Evolutionary conservation across 495 filamentous ascomycete species (phyloP).

Genomic region (Mytilinidion resinicola): DNA sequence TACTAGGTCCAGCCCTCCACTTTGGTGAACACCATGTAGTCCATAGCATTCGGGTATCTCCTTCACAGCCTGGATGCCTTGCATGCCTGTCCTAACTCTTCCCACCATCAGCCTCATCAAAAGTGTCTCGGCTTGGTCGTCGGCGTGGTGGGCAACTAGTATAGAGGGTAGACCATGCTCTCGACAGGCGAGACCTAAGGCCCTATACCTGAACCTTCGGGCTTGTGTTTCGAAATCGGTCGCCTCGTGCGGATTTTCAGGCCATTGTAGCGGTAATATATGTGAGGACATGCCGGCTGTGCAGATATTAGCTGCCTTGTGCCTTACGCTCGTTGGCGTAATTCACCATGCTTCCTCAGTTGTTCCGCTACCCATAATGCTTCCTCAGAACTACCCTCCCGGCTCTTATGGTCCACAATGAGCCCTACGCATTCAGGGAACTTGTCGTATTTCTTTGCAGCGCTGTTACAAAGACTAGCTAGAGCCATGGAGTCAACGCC

Average conservation of each 20-base stretch:
- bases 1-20: conserved; percentile 42
- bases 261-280: conserved; percentile 47
- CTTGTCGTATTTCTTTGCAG: conserved; percentile 5
- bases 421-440: conserved; percentile 35
- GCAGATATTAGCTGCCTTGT: conserved; percentile 1
- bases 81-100: conserved; percentile 57
- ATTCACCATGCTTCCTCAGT: conserved; percentile 34
- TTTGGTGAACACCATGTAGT: conserved; percentile 62
- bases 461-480: conserved; percentile 56
- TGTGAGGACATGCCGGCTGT: conserved; percentile 42
- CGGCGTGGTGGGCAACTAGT: conserved; percentile 74
- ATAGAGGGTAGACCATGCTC: conserved; percentile 46
- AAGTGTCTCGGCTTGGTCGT: conserved; percentile 84
- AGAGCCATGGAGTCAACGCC: conserved; percentile 96
- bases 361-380: conserved; percentile 53
- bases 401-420: conserved; percentile 72
- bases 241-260: conserved; percentile 37
- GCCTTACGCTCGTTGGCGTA: neutral
- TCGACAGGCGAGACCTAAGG: conserved; percentile 57
- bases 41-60: conserved; percentile 80
- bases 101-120: conserved; percentile 63
- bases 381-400: conserved; percentile 62
- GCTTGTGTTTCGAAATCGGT: conserved; percentile 74
- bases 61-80: conserved; percentile 56
- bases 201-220: conserved; percentile 65